Base-by-base conservation (phyloP, 2,329 filamentous ascomycete genomes). In the Curvularia sp. region DNA sequence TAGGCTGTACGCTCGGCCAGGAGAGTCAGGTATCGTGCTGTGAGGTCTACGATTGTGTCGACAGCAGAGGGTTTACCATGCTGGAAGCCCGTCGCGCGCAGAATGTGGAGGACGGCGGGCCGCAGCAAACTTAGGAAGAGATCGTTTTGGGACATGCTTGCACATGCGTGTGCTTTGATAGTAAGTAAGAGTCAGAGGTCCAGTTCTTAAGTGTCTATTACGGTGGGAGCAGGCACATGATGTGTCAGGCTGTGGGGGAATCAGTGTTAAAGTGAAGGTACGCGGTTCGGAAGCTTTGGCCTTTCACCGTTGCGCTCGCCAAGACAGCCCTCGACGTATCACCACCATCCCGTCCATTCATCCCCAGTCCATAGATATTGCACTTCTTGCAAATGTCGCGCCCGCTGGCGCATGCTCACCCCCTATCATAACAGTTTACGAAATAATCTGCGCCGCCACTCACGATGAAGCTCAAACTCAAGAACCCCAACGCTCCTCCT, bases 61-160 rank as follows among this genome's bases (percentile, higher is more conserved):
- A 97, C 83, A 6, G 96, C 93, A 3, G 89, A 89, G 1, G 92
- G 89, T 54, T 88, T 88, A 50, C 92, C 91, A 42, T 89, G 85
- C 75, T 96, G 91, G 80, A 96, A 98, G 74, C 94, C 94, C 24
- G 92, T 89, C 30, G 93, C 92, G 72, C 94, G 92, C 51, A 98
- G 87, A 70, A 96, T 94, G 78, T 97, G 93, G 57, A 98, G 87
- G 60, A 97, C 87, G 48, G 89, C 89, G 1, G 94, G 94, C 42
- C 93, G 92, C 57, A 98, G 84, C 63, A 97, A 88, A 60, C 91
- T 89, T 78, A 92, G 89, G 79, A 89, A 85, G 49, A 90, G 81
- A 58, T 76, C 75, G 72, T 75, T 66, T 38, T 71, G 64, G 63
- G 75, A 77, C 75, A 77, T 77, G 67, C 58, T 71, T 63, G 65